Evolutionary conservation across 345 rosid species (phyloP), one percentile per base, ranked within the genome.

Genomic region (Cardamine chenopodiifolia): DNA sequence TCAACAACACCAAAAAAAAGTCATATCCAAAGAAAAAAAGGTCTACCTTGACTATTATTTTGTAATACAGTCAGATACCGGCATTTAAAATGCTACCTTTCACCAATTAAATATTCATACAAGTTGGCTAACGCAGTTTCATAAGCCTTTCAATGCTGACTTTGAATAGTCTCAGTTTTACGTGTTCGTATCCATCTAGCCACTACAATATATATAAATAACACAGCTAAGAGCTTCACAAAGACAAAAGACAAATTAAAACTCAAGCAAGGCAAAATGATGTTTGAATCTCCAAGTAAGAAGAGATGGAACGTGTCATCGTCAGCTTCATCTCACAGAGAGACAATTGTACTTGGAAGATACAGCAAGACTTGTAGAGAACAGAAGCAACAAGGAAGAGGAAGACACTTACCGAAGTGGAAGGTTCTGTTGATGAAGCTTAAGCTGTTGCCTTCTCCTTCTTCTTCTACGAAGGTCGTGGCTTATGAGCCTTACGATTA

Each of bases 401-500:
- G 26, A 18, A 77, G 56, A 71, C 23, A 48, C 68, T 29, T 58
- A 20, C 57, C 62, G 0, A 64, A 65, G 19, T 83, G 85, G 88
- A 70, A 73, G 49, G 42, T 67, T 19, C 1, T 84, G n/a, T 83
- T 84, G 83, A 81, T 61, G 55, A 85, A 80, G 62, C 52, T 87
- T 47, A 81, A 71, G 80, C 48, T 58, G 55, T 59, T 77, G 72
- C 79, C 82, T 77, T 57, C 66, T 54, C 39, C 40, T 37, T 57
- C 68, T 34, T 40, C 71, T 62, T 44, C 75, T 19, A 35, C 75
- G 8, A 73, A 64, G 52, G 49, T 68, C 3, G 76, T 52, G 0
- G 78, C 79, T 37, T 87, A 87, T 66, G 88, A 83, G 25, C 86
- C 78, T 9, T 59, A 60, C 2, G 82, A 77, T 18, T 87, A 86